Conservation (phyloP, 2,329 filamentous ascomycete species). For the Keithomyces neogunnii region DNA sequence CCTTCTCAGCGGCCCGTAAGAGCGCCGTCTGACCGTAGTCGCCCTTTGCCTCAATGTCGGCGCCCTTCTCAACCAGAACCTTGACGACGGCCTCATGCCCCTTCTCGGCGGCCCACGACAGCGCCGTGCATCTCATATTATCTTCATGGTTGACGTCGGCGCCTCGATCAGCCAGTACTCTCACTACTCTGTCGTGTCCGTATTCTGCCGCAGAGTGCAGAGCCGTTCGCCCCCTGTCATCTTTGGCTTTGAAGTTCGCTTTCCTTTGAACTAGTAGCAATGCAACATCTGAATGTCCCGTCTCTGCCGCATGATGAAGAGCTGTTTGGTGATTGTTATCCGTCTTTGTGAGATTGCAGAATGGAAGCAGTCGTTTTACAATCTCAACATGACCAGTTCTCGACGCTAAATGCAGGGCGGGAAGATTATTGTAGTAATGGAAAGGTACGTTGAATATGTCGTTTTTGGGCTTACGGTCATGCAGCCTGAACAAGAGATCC, state of each 20-base stretch:
- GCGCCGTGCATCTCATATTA: background rate
- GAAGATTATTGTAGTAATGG: conserved; percentile 1
- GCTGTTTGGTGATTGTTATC: conserved; percentile 1
- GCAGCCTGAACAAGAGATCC: background rate
- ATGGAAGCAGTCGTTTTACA: background rate
- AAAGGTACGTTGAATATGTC: background rate
- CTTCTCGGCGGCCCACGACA: background rate
- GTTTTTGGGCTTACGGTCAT: background rate
- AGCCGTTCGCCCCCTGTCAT: background rate
- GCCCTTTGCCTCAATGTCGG: background rate
- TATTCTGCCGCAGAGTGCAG: background rate
- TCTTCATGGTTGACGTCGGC: background rate
- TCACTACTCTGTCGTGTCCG: background rate
- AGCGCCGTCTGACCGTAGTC: too few relatives aligned
- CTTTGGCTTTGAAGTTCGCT: background rate
- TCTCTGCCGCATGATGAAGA: background rate
- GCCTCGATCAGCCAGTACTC: background rate
- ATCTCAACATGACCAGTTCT: background rate
- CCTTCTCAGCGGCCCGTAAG: too few relatives aligned
- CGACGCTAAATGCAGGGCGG: background rate
- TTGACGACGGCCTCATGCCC: background rate
- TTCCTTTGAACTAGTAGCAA: background rate
- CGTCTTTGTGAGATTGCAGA: background rate
- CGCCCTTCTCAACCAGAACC: background rate
- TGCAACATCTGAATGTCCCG: background rate